Evolutionary conservation across 345 rosid genomes (phyloP).

Genomic region (Mercurialis annua): DNA sequence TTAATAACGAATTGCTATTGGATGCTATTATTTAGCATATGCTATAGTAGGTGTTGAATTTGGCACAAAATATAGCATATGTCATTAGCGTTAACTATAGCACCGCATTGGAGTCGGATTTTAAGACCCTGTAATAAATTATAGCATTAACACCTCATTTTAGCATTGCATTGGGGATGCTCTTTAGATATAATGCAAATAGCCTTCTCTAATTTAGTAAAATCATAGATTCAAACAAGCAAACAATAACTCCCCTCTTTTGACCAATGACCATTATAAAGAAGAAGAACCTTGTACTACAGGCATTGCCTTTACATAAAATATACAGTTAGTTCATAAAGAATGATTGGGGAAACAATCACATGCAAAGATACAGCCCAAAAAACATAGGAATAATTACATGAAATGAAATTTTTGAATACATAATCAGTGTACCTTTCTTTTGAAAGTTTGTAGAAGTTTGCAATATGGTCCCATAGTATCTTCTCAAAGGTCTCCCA

Average conservation of each 20-base stretch:
- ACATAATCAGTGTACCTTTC: constrained; percentile 59
- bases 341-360: not conserved
- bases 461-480: constrained; percentile 82
- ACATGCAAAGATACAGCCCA: not conserved
- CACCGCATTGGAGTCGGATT: no score
- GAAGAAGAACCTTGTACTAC: not conserved
- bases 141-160: no score
- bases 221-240: not conserved
- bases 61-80: no score
- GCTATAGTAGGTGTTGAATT: no score
- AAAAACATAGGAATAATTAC: not conserved
- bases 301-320: not conserved
- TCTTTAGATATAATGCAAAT: not conserved
- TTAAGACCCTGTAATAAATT: no score
- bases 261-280: not conserved
- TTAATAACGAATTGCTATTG: no score
- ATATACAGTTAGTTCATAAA: not conserved
- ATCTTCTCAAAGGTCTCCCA: constrained; percentile 99
- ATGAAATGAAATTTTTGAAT: not conserved
- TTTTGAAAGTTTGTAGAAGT: constrained; percentile 84
- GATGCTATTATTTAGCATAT: no score
- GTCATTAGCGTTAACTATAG: no score
- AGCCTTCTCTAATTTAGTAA: not conserved
- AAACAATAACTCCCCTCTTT: not conserved
- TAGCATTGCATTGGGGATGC: not conserved